phyloP scores from a whole-genome alignment of 1,284 basidiomycete genomes.

The Pseudomicrostroma phylloplanum region DNA sequence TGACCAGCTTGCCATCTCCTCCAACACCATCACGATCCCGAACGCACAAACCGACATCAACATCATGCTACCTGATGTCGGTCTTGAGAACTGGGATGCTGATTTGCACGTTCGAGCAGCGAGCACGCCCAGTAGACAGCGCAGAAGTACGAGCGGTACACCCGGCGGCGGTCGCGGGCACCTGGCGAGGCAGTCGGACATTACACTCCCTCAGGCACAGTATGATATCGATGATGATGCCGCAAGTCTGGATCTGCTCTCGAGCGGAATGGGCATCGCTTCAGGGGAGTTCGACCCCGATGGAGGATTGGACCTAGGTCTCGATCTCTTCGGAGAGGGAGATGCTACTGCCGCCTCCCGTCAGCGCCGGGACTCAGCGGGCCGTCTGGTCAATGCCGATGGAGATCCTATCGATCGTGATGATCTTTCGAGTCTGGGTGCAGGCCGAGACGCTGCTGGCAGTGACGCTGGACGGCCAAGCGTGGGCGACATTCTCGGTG shows the following conservation, averaged over 20 bases:
- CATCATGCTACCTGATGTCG: constrained; percentile 65
- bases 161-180: constrained; percentile 19
- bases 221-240: constrained; percentile 21
- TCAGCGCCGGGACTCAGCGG: constrained; percentile 23
- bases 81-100: constrained; percentile 33
- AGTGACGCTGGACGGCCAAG: constrained; percentile 22
- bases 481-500: constrained; percentile 26
- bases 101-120: neutral
- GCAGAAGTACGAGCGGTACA: constrained; percentile 11
- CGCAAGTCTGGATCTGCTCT: constrained; percentile 21
- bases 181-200: constrained; percentile 68
- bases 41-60: constrained; percentile 68
- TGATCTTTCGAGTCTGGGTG: constrained; percentile 41
- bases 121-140: constrained; percentile 6
- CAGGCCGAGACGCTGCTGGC: constrained; percentile 42
- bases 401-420: constrained; percentile 58
- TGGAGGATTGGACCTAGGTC: constrained; percentile 51
- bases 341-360: constrained; percentile 20
- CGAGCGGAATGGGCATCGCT: constrained; percentile 32
- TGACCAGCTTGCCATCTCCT: constrained; percentile 78
- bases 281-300: constrained; percentile 38
- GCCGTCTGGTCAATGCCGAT: constrained; percentile 32
- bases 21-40: constrained; percentile 78
- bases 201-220: constrained; percentile 51
- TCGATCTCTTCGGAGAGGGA: constrained; percentile 55